These are phyloP conservation scores for Chloranthus sessilifolius DNA, from an alignment of 164 flowering plant genomes.

Conservation along the genomic window DNA sequence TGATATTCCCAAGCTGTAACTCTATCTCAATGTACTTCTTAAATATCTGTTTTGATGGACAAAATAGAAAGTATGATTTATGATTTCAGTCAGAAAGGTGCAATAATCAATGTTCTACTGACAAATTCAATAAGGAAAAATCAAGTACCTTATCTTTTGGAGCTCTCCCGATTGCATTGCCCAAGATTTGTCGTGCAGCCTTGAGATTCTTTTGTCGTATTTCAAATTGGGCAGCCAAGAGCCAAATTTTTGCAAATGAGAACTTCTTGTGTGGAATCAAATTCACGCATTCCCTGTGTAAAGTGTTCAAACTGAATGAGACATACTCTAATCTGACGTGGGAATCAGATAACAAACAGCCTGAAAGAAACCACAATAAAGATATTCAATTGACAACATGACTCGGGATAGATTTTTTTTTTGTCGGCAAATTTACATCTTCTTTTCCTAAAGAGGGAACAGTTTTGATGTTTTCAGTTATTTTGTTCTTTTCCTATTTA, in stretches of 20 bases:
- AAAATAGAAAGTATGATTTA: constrained; percentile 8
- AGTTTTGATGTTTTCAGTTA: too few species aligned
- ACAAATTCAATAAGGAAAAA: not conserved
- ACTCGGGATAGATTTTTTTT: too few species aligned
- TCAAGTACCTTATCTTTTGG: constrained; percentile 86
- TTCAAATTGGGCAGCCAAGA: constrained; percentile 92
- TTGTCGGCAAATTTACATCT: too few species aligned
- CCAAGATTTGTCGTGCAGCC: constrained; percentile 68
- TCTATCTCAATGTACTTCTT: constrained; percentile 96
- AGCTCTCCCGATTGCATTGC: constrained; percentile 89
- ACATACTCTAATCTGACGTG: too few species aligned
- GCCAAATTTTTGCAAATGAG: constrained; percentile 91
- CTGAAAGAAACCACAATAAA: too few species aligned
- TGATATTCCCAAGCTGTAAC: constrained; percentile 76
- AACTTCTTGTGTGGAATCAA: constrained; percentile 82
- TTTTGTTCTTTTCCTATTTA: too few species aligned
- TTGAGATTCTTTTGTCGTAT: constrained; percentile 76
- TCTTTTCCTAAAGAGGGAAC: too few species aligned
- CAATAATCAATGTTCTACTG: not conserved
- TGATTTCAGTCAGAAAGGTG: too few species aligned
- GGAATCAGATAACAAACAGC: not conserved
- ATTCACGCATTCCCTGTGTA: constrained; percentile 66
- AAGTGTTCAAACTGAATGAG: not conserved
- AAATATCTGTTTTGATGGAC: constrained; percentile 51
- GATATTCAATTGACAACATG: too few species aligned